Percentiles rank a stretch among this genome's conserved stretches.
Evolutionary conservation across 176 grass and related monocot species (phyloP).

Genomic region (Aegilops longissima): DNA sequence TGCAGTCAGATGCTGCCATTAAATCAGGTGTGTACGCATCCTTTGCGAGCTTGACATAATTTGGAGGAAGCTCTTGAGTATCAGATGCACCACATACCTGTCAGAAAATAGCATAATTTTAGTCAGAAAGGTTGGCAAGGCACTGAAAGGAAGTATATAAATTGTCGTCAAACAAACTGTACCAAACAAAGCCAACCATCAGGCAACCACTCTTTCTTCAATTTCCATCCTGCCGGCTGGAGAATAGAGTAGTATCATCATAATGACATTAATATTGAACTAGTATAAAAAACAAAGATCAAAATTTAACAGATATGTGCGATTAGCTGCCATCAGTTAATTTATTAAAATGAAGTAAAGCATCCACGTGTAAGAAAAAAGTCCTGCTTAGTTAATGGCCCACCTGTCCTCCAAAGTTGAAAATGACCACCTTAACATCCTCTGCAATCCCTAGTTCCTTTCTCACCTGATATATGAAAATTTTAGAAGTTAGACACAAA

Average conservation of each 20-base stretch:
- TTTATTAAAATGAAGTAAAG: neutral
- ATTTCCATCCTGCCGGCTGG: slow-evolving; percentile 89
- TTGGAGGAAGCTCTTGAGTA: slow-evolving; percentile 81
- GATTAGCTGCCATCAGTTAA: neutral
- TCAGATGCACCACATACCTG: slow-evolving; percentile 98
- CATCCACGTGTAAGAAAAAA: neutral
- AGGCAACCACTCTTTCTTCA: slow-evolving; percentile 91
- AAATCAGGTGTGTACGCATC: slow-evolving; percentile 97
- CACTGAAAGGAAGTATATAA: slow-evolving; percentile 12
- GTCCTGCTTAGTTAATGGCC: neutral
- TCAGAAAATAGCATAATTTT: slow-evolving; percentile 14
- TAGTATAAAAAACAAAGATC: neutral
- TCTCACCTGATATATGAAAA: slow-evolving; percentile 64
- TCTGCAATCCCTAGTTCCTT: slow-evolving; percentile 81
- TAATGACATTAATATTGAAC: neutral
- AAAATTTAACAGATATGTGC: neutral
- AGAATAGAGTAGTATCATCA: slow-evolving; percentile 25
- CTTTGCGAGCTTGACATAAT: slow-evolving; percentile 93
- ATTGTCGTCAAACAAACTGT: slow-evolving; percentile 26
- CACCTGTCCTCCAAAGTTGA: slow-evolving; percentile 99
- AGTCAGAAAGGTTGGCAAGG: slow-evolving; percentile 12
- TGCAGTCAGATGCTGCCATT: slow-evolving; percentile 95
- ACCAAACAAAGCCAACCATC: slow-evolving; percentile 96
- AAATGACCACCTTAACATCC: slow-evolving; percentile 92
- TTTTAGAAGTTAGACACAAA: slow-evolving; percentile 22